Conservation (phyloP, 306 rosid genomes). For the Canavalia gladiata region DNA sequence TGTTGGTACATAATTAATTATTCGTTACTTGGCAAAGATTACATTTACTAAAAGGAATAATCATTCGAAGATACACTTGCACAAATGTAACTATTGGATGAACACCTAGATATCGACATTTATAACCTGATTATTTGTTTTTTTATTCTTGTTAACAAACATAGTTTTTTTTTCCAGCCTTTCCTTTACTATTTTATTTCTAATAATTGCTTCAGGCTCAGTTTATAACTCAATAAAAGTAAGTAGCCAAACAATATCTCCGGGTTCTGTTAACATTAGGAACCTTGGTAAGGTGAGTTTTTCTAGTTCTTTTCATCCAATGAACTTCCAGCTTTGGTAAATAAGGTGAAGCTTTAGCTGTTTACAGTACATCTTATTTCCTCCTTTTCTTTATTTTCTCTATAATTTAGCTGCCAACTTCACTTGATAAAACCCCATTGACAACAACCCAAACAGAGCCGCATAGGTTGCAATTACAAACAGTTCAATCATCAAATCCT, state of each 20-base stretch:
- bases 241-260: slow-evolving; percentile 54
- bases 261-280: slow-evolving; percentile 49
- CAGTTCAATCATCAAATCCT: slow-evolving; percentile 60
- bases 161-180: background rate
- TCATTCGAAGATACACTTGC: background rate
- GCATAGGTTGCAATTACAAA: slow-evolving; percentile 52
- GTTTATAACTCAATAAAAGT: slow-evolving; percentile 55
- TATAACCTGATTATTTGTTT: slow-evolving; percentile 14
- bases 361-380: slow-evolving; percentile 8
- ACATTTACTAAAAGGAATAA: slow-evolving; percentile 12
- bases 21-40: slow-evolving; percentile 31
- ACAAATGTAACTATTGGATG: slow-evolving; percentile 19
- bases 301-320: slow-evolving; percentile 37
- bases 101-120: slow-evolving; percentile 1
- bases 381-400: slow-evolving; percentile 29
- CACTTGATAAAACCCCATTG: slow-evolving; percentile 50
- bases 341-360: slow-evolving; percentile 11
- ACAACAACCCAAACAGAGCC: slow-evolving; percentile 42
- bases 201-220: slow-evolving; percentile 56
- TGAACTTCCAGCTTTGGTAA: slow-evolving; percentile 39
- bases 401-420: slow-evolving; percentile 52
- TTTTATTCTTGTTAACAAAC: slow-evolving; percentile 29
- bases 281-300: slow-evolving; percentile 60
- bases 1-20: slow-evolving; percentile 1
- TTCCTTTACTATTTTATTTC: slow-evolving; percentile 48